Evolutionary conservation across 2,329 filamentous ascomycete genomes (phyloP), one percentile per base, ranked within the genome.

Genomic region (Trichoderma breve): DNA sequence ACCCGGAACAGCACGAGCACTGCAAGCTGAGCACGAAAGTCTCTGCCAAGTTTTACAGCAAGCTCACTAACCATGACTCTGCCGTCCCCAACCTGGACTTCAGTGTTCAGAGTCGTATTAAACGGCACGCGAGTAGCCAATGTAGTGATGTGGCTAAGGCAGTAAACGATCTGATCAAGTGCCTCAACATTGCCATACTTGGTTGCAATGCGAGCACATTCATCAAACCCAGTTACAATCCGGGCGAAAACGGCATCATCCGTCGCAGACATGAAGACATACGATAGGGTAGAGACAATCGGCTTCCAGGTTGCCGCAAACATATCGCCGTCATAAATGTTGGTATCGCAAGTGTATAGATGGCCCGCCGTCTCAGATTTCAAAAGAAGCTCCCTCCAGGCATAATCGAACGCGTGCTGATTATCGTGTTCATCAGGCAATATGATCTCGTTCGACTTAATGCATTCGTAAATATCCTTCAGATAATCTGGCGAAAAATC

Each of bases 51-150:
- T 79, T 97, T 95, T 73, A 99, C 96, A 60, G 97, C 95, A 74
- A 98, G 90, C 84, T 98, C 95, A 80, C 95, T 98, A 76, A 99
- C 97, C 96, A 99, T 99, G 71, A 99, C 94, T 78, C 92, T 96
- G 81, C 93, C 95, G 75, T 96, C 93, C 2, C 92, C 93, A 14
- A 92, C 94, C 80, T 98, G 95, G 3, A 99, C 93, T 81, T 98
- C 96, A 0, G 97, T 98, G 79, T 99, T 99, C 32, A 99, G 86
- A 11, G 90, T 85, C 2, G 95, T 99, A 80, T 93, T 97, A 60
- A 93, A 92, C 4, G 92, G 89, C 2, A 85, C 85, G 70, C 93
- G 90, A 5, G 92, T 91, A 14, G 94, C 92, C 71, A 99, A 84
- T 1, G 94, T 97, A 76, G 93, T 97, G 83, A 99, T 98, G 75